phyloP scores from a whole-genome alignment of 1,139 yeast species.

The Nakaseomyces uthaithaninus region DNA sequence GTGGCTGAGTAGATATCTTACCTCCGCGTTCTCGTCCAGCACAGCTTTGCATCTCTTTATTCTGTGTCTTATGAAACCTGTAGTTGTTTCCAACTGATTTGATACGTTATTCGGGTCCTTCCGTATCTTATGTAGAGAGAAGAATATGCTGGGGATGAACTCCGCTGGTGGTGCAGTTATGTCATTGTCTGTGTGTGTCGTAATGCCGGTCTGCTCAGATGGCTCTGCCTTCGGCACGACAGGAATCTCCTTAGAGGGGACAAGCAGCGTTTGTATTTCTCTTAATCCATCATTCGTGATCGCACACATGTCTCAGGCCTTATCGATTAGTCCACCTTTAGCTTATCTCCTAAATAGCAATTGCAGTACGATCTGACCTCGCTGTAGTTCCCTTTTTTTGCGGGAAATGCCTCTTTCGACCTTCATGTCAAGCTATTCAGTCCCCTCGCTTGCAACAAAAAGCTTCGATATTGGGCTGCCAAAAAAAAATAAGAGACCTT shows the following conservation, averaged over 20 bases:
- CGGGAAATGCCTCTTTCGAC: too few relatives aligned
- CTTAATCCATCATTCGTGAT: conserved; percentile 13
- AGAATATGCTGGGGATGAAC: conserved; percentile 31
- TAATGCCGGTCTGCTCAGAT: neutral
- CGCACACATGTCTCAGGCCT: too few relatives aligned
- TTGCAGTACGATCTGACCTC: too few relatives aligned
- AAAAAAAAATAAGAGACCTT: too few relatives aligned
- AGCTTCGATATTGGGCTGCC: too few relatives aligned
- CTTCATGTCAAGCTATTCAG: too few relatives aligned
- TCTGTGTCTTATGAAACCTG: conserved; percentile 30
- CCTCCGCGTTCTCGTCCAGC: conserved; percentile 21
- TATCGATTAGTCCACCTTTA: too few relatives aligned
- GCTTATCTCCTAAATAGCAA: too few relatives aligned
- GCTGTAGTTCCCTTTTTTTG: too few relatives aligned
- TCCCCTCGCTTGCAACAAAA: too few relatives aligned
- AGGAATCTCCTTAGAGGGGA: conserved; percentile 9
- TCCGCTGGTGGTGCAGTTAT: conserved; percentile 17
- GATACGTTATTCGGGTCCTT: conserved; percentile 28
- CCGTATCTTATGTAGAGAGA: conserved; percentile 26
- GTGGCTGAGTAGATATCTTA: conserved; percentile 22
- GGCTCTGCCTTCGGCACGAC: neutral
- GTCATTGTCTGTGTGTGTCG: conserved; percentile 29
- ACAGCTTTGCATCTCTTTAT: conserved; percentile 26
- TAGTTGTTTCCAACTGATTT: conserved; percentile 27
- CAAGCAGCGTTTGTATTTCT: conserved; percentile 12